phyloP scores from a whole-genome alignment of 2,329 filamentous ascomycete species.

The Exophiala oligosperma region DNA sequence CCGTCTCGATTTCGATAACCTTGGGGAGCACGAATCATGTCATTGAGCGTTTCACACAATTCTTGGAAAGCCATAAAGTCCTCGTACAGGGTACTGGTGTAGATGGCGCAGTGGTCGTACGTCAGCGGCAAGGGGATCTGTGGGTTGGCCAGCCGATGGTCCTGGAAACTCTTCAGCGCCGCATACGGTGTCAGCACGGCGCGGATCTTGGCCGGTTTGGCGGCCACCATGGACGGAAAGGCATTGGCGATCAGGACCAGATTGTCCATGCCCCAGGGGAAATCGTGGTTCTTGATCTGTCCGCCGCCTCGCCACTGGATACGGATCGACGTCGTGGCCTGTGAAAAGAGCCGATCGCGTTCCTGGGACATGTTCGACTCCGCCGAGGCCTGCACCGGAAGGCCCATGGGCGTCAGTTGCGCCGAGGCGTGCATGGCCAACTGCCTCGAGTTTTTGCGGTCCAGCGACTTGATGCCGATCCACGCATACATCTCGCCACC shows the following conservation, averaged over 20 bases:
- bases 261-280: conserved; percentile 7
- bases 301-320: conserved; percentile 10
- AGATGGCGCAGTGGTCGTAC: conserved; percentile 9
- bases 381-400: conserved; percentile 3
- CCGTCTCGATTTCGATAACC: conserved; percentile 2
- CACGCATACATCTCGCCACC: conserved; percentile 12
- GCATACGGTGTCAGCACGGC: conserved; percentile 7
- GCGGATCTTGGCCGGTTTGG: conserved; percentile 3
- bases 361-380: conserved; percentile 1
- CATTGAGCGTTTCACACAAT: conserved; percentile 7
- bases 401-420: conserved; percentile 4
- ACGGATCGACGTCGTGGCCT: conserved; percentile 7
- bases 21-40: conserved; percentile 1
- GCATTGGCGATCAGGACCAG: conserved; percentile 10
- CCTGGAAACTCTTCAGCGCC: conserved; percentile 8
- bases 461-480: conserved; percentile 7
- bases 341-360: conserved; percentile 2
- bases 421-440: conserved; percentile 4
- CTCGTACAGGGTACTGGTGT: conserved; percentile 9
- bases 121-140: conserved; percentile 2
- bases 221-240: conserved; percentile 6
- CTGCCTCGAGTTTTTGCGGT: conserved; percentile 3
- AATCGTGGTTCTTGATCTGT: conserved; percentile 9
- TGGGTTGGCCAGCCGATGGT: not conserved
- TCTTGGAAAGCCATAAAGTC: conserved; percentile 10